These are phyloP conservation scores for Epicoccum nigrum DNA, from an alignment of 2,329 filamentous ascomycete species.

Conservation along the genomic window DNA sequence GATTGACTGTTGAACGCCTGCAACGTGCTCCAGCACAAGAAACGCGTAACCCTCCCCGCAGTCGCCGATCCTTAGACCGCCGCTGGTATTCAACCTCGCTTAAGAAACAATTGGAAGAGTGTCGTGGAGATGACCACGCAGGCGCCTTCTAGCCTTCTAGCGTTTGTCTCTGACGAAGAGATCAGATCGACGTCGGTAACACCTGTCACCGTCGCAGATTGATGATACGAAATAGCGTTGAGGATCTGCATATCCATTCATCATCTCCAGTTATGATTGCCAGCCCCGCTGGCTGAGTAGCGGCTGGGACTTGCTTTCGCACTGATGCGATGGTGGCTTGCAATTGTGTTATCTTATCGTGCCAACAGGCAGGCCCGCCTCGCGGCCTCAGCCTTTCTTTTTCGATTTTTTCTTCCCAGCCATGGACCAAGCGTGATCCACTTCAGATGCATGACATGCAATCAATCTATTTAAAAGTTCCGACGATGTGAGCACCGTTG, in stretches of 20 bases:
- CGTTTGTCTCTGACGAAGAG: constrained; percentile 1
- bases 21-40: constrained; percentile 12
- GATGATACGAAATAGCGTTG: constrained; percentile 1
- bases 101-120: neutral
- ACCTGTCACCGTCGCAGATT: neutral
- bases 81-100: neutral
- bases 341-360: neutral
- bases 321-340: neutral
- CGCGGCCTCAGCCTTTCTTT: neutral
- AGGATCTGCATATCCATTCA: neutral
- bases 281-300: constrained; percentile 1
- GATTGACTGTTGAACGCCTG: constrained; percentile 4
- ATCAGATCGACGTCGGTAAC: constrained; percentile 1
- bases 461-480: neutral
- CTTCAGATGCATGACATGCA: neutral
- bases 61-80: constrained; percentile 5
- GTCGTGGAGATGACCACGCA: neutral
- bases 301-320: neutral
- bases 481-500: neutral
- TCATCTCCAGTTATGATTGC: constrained; percentile 1
- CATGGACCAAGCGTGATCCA: constrained; percentile 4
- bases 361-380: neutral
- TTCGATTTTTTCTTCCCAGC: neutral
- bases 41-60: constrained; percentile 18
- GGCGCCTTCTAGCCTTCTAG: neutral